Percentiles rank a stretch among this genome's conserved stretches.
Conservation (phyloP, 164 flowering plant genomes). For the Paratinospora sagittata region DNA sequence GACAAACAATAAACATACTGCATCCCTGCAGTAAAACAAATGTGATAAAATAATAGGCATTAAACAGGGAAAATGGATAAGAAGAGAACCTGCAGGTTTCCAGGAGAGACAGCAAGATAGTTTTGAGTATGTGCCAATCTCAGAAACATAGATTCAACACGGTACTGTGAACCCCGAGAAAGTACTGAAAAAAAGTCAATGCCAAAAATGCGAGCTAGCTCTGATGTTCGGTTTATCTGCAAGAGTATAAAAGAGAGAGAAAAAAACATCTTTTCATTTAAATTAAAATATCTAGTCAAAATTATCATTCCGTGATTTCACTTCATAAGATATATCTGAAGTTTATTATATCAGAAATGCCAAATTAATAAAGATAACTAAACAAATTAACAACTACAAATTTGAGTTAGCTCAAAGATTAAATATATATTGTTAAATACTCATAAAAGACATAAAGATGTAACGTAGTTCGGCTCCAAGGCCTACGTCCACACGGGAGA, state of each 20-base stretch:
- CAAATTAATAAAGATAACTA: background rate
- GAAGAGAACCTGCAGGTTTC: slow-evolving; percentile 61
- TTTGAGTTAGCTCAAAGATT: background rate
- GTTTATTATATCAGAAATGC: background rate
- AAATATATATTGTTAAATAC: too few species aligned
- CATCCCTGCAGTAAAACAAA: background rate
- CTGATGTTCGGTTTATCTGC: slow-evolving; percentile 94
- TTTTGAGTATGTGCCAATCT: slow-evolving; percentile 93
- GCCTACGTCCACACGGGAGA: too few species aligned
- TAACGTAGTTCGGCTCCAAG: too few species aligned
- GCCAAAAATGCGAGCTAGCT: slow-evolving; percentile 99
- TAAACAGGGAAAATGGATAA: background rate
- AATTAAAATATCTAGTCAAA: background rate
- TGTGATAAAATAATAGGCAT: background rate
- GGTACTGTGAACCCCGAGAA: slow-evolving; percentile 96
- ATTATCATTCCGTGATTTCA: background rate
- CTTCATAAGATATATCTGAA: background rate
- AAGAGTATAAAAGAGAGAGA: background rate
- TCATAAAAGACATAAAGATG: too few species aligned
- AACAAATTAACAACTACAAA: background rate
- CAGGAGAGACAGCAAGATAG: slow-evolving; percentile 87
- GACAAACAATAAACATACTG: background rate
- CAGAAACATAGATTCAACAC: slow-evolving; percentile 95
- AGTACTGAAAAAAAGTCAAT: slow-evolving; percentile 98
- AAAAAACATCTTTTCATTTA: too few species aligned